Evolutionary conservation across 108 stramenopile species (phyloP), one percentile per base, ranked within the genome.

Genomic region (Cyclotella baltica): DNA sequence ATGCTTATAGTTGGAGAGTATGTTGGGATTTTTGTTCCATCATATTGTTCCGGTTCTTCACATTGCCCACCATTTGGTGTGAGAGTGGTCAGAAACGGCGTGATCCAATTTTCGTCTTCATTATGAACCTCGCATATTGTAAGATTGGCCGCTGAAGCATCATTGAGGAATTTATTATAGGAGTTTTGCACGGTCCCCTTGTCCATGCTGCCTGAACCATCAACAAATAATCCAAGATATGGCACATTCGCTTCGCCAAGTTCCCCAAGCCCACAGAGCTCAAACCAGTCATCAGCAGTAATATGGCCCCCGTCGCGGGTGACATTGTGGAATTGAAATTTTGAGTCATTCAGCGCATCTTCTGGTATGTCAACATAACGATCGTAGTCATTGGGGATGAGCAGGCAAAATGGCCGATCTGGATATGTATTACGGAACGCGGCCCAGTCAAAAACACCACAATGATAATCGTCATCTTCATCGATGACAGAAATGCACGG

Each of bases 191-290:
- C 76, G 27, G 23, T 22, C 18, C 27, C 16, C 40, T 29, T 40
- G 13, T 57, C 16, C 76, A 77, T 77, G 36, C 76, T 77, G 15
- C 76, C 68, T 23, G 67, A 77, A 36, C 31, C 40, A 31, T 77
- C 76, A 22, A 77, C 76, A 59, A 77, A 77, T 1, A 77, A 67
- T 1, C 76, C 76, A 27, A 77, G 50, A 55, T 29, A 70, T 0
- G 51, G 34, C 8, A 69, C 69, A 18, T 40, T 33, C 19, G n/a
- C n/a, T n/a, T n/a, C n/a, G n/a, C n/a, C n/a, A n/a, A 23, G 52
- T 37, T 18, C 66, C 30, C 23, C 68, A 30, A 77, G 63, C 8
- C 46, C 68, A 36, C 75, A 77, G 2, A 55, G 15, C 0, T 33
- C 5, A 8, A 35, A 29, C 76, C 76, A 77, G 48, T 70, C 51